Conservation (phyloP, 495 filamentous ascomycete species). For the Xylaria grammica region DNA sequence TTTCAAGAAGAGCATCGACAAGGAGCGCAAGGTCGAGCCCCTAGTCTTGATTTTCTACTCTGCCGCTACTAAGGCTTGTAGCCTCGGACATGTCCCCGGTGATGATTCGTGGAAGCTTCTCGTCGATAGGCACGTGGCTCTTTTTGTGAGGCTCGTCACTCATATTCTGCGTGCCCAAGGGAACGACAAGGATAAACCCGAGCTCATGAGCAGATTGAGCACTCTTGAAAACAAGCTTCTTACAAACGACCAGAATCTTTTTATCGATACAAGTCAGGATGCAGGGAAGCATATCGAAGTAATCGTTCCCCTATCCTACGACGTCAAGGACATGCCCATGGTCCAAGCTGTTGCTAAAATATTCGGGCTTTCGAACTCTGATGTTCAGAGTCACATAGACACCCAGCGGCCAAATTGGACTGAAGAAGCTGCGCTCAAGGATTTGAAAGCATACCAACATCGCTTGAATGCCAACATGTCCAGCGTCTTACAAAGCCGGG, state of each 20-base stretch:
- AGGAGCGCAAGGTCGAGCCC: conserved; percentile 92
- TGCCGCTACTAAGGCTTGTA: conserved; percentile 75
- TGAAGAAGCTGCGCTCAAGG: conserved; percentile 84
- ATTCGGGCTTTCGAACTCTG: conserved; percentile 75
- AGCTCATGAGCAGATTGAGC: conserved; percentile 76
- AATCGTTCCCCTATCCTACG: conserved; percentile 79
- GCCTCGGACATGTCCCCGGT: conserved; percentile 77
- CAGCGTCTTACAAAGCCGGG: conserved; percentile 76
- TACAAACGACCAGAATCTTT: conserved; percentile 91
- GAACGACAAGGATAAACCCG: conserved; percentile 73
- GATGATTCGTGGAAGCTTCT: conserved; percentile 92
- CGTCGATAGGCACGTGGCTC: conserved; percentile 91
- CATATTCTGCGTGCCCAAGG: conserved; percentile 79
- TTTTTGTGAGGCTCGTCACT: conserved; percentile 89
- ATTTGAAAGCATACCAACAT: conserved; percentile 91
- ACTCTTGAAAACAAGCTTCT: conserved; percentile 93
- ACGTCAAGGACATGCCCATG: conserved; percentile 95
- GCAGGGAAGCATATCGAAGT: conserved; percentile 72
- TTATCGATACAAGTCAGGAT: conserved; percentile 58
- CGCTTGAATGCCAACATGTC: conserved; percentile 77
- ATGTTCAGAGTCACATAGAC: conserved; percentile 86
- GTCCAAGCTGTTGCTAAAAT: conserved; percentile 84
- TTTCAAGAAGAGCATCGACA: conserved; percentile 87
- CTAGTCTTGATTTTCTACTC: conserved; percentile 88
- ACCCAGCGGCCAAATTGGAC: conserved; percentile 82